Base-by-base conservation (phyloP, 257 asterid genomes). In the Eucommia ulmoides region DNA sequence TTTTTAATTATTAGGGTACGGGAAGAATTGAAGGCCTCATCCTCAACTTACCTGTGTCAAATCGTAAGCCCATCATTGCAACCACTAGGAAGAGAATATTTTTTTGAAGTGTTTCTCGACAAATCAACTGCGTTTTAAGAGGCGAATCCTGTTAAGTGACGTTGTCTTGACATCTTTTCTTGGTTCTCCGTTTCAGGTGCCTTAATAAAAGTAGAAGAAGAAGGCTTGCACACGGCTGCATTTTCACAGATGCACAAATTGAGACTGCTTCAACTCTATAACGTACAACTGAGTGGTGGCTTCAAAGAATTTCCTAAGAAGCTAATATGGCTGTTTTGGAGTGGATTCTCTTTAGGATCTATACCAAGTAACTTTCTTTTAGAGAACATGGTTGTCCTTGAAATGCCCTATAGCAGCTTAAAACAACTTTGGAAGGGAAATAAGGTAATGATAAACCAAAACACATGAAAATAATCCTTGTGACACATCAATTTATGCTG, bases 1-100 rank as follows among this genome's bases (percentile, higher is more conserved):
- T 49, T 49, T 17, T 51, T 50, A n/a, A n/a, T 23, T 24, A 16
- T 19, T 48, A 59, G 64, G 64, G 64, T n/a, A 59, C 64, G 22
- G 64, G 24, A 20, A 38, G 24, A 19, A 45, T 42, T 42, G 58
- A 59, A 26, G 57, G 58, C 52, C 12, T 33, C 10, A 35, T 59
- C 21, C 64, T 59, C 20, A 51, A 41, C 44, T 11, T 59, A 23
- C 38, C 38, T 29, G 38, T 6, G 38, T 14, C 38, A 29, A 29
- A 29, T 29, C 12, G 7, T 8, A 29, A 8, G 12, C 12, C 12
- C 38, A 6, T 29, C 38, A 29, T 8, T 29, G 10, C 38, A 29
- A 29, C 10, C 12, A 29, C 38, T 29, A 29, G 38, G 12, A 29
- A 29, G 12, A 29, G 38, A 14, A 41, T n/a, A 57, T 33, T 35